A percentile compares a stretch with the other conserved stretches of the same genome.
Evolutionary conservation across 192 early-diverging fungal genomes (phyloP).

Genomic region (Coemansia sp.): DNA sequence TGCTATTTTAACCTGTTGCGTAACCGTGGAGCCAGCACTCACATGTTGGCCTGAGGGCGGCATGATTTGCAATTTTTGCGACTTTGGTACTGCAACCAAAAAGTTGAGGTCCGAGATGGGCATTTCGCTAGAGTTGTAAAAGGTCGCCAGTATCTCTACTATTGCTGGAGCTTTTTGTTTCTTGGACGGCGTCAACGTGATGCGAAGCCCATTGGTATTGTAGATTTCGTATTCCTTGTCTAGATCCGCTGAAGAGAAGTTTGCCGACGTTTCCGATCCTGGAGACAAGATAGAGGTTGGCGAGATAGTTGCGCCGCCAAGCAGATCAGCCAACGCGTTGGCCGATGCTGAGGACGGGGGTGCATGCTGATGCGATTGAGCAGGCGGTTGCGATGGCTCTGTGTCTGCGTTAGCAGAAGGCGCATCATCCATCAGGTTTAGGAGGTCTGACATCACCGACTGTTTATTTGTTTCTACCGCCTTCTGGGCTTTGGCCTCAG

Average conservation of each 20-base stretch:
- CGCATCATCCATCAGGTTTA: conserved; percentile 69
- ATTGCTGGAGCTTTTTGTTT: conserved; percentile 60
- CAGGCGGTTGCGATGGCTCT: conserved; percentile 28
- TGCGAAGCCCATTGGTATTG: conserved; percentile 72
- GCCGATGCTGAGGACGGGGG: conserved; percentile 30
- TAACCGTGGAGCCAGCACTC: conserved; percentile 60
- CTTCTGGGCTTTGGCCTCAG: conserved; percentile 16
- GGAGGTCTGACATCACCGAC: conserved; percentile 53
- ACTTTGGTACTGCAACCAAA: conserved; percentile 93
- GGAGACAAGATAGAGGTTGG: conserved; percentile 24
- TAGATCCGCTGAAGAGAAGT: conserved; percentile 25
- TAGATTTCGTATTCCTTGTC: conserved; percentile 63
- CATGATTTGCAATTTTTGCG: conserved; percentile 82
- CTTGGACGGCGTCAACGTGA: conserved; percentile 75
- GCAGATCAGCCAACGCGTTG: conserved; percentile 74
- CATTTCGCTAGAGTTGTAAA: conserved; percentile 62
- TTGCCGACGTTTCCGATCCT: conserved; percentile 16
- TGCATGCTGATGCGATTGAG: conserved; percentile 12
- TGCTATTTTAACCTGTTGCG: conserved; percentile 80
- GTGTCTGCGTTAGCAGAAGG: conserved; percentile 22
- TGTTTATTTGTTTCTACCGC: conserved; percentile 24
- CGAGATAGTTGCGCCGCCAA: conserved; percentile 61
- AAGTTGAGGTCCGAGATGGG: conserved; percentile 70
- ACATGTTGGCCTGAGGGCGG: conserved; percentile 72
- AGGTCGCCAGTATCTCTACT: conserved; percentile 68